Evolutionary conservation across 1,139 yeast species (phyloP), one percentile per base, ranked within the genome.

Genomic region (Blastobotrys illinoisensis): DNA sequence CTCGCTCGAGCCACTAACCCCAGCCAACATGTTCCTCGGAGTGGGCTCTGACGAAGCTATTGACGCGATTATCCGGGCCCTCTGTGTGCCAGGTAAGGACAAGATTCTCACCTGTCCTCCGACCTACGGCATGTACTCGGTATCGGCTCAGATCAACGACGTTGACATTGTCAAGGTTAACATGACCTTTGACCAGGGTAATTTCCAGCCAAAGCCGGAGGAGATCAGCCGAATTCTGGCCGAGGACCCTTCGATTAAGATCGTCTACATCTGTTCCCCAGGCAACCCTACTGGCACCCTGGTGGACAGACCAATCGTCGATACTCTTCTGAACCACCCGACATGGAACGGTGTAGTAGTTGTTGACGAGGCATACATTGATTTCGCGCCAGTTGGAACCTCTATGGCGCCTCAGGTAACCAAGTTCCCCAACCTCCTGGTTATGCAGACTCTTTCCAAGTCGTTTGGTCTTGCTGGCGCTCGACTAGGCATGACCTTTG

Each of bases 41-140:
- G 99, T 93, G 14, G 99, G 99, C 1, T 89, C 97, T 0, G 99
- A 93, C 68, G 99, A 93, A 71, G 85, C 95, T 64, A 90, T 95
- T 54, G 99, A 93, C 69, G 79, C 95, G 54, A 73, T 93, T 54
- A 84, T 93, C 59, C 77, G 99, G 63, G 88, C 96, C 55, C 80
- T 87, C 53, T 89, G 97, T 67, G 74, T 73, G 13, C 99, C 99
- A 2, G 88, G 86, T 0, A 78, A 76, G 60, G 97, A 90, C 58
- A 91, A 89, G 69, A 73, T 95, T 64, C 73, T 93, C 62, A 80
- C 83, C 1, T 86, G 97, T 69, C 97, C 99, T 4, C 99, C 99
- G 40, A 93, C 99, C 0, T 93, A 93, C 67, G 98, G 99, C 9
- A 93, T 93, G 99, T 93, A 93, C 74, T 73, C 86, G 1, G 91